Evolutionary conservation across 2,329 filamentous ascomycete species (phyloP).

Genomic region (Colletotrichum brevisporum): DNA sequence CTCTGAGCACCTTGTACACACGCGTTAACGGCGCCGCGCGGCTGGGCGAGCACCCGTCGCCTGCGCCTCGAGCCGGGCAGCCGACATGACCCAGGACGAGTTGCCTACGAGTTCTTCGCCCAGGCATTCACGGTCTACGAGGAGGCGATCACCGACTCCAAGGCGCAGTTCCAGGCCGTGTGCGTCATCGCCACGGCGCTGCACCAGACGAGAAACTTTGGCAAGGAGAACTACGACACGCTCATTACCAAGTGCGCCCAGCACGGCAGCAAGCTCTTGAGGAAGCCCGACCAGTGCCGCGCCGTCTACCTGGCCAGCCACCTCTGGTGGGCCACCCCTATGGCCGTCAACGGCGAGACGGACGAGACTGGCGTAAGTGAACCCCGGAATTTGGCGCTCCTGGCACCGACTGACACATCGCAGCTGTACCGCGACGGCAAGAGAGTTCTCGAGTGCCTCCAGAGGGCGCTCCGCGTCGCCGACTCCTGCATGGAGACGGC

Average conservation of each 20-base stretch:
- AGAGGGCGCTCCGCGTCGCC: conserved; percentile 93
- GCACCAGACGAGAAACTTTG: conserved; percentile 90
- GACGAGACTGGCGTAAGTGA: conserved; percentile 82
- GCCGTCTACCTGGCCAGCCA: conserved; percentile 97
- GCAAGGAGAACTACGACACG: conserved; percentile 98
- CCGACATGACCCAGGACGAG: conserved; percentile 93
- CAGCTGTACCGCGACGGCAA: conserved; percentile 98
- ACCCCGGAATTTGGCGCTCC: conserved; percentile 18
- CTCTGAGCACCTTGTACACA: conserved; percentile 88
- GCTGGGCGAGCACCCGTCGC: too few relatives aligned
- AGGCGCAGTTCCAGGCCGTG: conserved; percentile 97
- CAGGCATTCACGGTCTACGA: conserved; percentile 99
- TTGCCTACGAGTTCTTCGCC: conserved; percentile 97
- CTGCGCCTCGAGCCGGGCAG: conserved; percentile 92
- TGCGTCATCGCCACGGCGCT: conserved; percentile 92
- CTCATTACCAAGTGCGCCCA: conserved; percentile 97
- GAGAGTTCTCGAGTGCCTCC: conserved; percentile 94
- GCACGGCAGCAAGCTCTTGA: conserved; percentile 95
- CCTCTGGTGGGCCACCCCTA: conserved; percentile 96
- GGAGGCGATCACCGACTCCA: conserved; percentile 93
- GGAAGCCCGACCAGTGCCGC: conserved; percentile 97
- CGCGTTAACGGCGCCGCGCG: conserved; percentile 82
- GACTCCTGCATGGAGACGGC: conserved; percentile 99
- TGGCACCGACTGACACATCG: conserved; percentile 43
- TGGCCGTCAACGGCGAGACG: conserved; percentile 81